Percentiles rank a stretch among this genome's conserved stretches.
phyloP scores from a whole-genome alignment of 2,329 filamentous ascomycete genomes.

The Fusarium brevicatenulatum region DNA sequence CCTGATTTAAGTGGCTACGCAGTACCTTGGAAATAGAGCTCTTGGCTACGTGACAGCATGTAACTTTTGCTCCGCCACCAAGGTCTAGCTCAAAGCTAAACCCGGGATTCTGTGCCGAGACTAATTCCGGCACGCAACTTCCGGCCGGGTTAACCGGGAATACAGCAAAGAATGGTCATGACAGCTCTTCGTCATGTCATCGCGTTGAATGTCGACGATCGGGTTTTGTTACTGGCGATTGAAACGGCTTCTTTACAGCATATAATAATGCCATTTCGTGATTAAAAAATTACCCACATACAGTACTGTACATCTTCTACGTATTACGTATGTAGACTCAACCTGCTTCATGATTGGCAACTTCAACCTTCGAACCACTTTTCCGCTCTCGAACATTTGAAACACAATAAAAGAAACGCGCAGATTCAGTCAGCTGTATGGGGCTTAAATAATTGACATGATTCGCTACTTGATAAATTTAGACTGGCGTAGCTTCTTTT shows the following conservation, averaged over 20 bases:
- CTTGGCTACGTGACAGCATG: not conserved
- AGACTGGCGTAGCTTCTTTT: not conserved
- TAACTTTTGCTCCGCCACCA: not conserved
- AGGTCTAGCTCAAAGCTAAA: constrained; percentile 1
- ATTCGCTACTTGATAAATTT: not conserved
- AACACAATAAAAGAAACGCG: not conserved
- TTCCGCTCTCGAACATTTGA: not conserved
- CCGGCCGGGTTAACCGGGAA: constrained; percentile 21
- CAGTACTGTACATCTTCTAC: not conserved
- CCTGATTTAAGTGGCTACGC: not conserved
- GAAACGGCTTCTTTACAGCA: too few species aligned
- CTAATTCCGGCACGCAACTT: constrained; percentile 12
- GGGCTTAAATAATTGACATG: fast-evolving
- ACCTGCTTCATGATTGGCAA: not conserved
- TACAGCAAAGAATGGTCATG: not conserved
- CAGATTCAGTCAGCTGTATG: not conserved
- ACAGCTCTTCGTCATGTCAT: not conserved
- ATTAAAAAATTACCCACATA: too few species aligned
- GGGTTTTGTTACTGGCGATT: not conserved
- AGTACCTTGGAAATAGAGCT: not conserved
- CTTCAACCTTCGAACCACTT: not conserved
- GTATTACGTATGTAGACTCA: too few species aligned
- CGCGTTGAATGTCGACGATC: not conserved
- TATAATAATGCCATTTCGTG: too few species aligned
- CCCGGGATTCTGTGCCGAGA: constrained; percentile 12